phyloP scores from a whole-genome alignment of 2,329 filamentous ascomycete species.

The Trichothecium sympodiale region DNA sequence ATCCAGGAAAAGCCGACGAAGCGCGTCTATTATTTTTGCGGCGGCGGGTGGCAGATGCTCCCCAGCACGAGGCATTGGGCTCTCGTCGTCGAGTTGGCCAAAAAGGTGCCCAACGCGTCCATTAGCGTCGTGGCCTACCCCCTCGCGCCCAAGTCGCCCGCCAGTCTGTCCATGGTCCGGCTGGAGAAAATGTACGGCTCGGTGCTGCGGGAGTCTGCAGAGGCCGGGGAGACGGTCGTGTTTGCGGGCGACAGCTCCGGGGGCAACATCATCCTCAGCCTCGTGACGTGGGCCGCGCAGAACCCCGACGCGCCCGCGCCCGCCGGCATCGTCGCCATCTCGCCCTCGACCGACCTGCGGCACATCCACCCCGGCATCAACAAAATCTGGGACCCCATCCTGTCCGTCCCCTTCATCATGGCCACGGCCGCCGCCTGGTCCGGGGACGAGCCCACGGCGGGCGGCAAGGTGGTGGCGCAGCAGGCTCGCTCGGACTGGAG shows the following conservation, averaged over 20 bases:
- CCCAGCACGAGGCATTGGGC: constrained; percentile 41
- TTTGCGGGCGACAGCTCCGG: constrained; percentile 45
- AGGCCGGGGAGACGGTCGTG: constrained; percentile 27
- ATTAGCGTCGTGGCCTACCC: constrained; percentile 41
- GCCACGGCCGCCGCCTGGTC: constrained; percentile 15
- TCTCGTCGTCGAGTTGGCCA: constrained; percentile 32
- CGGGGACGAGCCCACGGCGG: not conserved
- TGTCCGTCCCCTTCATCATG: constrained; percentile 10
- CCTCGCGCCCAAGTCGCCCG: constrained; percentile 40
- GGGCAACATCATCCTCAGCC: constrained; percentile 35
- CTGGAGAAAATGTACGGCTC: constrained; percentile 32
- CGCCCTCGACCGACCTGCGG: constrained; percentile 28
- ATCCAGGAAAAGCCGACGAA: not conserved
- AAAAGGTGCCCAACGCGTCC: constrained; percentile 24
- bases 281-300: constrained; percentile 19
- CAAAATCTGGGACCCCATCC: constrained; percentile 11
- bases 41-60: constrained; percentile 43
- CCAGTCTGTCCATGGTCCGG: constrained; percentile 32
- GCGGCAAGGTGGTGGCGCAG: not conserved
- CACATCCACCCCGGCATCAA: constrained; percentile 12
- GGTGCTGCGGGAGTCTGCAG: constrained; percentile 25
- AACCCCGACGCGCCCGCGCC: constrained; percentile 22
- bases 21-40: constrained; percentile 41
- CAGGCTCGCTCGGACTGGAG: constrained; percentile 9
- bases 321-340: constrained; percentile 23